Conservation (phyloP, 192 early-diverging fungal species). For the Thamnidium elegans region DNA sequence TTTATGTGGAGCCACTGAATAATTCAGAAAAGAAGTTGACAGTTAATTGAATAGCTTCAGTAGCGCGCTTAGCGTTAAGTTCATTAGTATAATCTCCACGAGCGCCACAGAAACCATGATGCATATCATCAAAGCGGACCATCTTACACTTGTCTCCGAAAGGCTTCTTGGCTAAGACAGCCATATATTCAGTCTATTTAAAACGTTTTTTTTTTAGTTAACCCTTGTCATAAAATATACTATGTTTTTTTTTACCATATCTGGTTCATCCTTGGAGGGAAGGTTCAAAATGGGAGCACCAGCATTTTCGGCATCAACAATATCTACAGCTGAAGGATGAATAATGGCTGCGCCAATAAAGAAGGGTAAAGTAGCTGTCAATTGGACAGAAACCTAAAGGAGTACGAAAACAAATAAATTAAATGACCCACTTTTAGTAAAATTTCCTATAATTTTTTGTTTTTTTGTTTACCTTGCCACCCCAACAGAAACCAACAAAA, state of each 20-base stretch:
- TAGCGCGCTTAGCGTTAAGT: constrained; percentile 45
- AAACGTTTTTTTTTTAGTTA: too few relatives aligned
- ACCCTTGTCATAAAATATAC: too few relatives aligned
- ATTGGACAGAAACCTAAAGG: constrained; percentile 42
- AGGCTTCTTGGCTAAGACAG: constrained; percentile 43
- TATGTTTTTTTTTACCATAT: constrained; percentile 39
- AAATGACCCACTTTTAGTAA: too few relatives aligned
- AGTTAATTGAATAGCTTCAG: constrained; percentile 51
- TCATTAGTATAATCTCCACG: constrained; percentile 53
- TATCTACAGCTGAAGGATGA: constrained; percentile 60
- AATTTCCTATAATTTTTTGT: background rate
- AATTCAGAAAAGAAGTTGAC: constrained; percentile 43
- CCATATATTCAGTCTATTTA: constrained; percentile 32
- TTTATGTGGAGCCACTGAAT: too few relatives aligned
- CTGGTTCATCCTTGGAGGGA: constrained; percentile 64
- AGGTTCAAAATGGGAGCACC: constrained; percentile 59
- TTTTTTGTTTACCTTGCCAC: constrained; percentile 41
- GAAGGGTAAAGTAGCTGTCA: constrained; percentile 43
- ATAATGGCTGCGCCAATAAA: constrained; percentile 51
- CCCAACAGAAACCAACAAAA: constrained; percentile 72
- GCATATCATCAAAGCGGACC: constrained; percentile 55
- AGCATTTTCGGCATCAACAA: constrained; percentile 47
- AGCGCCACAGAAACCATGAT: constrained; percentile 55
- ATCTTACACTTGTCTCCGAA: constrained; percentile 49
- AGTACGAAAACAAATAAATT: too few relatives aligned